These are phyloP conservation scores for Cryptococcus wingfieldii DNA, from an alignment of 1,284 basidiomycete genomes.

Conservation along the genomic window DNA sequence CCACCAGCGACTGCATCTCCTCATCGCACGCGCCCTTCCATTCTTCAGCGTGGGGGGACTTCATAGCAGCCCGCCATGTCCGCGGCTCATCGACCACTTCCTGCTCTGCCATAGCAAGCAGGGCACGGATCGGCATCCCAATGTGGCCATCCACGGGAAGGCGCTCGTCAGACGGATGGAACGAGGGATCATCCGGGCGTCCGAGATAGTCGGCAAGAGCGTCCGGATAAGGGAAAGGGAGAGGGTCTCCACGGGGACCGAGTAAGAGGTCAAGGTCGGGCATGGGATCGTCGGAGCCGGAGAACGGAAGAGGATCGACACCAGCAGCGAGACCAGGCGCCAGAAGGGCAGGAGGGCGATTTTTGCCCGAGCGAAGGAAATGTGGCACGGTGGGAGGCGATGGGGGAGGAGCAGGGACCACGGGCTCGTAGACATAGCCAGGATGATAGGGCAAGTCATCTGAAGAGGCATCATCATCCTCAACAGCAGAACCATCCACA, in stretches of 20 bases:
- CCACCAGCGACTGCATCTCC: constrained; percentile 11
- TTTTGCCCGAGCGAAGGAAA: too few relatives aligned
- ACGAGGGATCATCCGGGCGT: not conserved
- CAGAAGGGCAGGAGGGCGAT: too few relatives aligned
- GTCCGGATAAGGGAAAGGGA: too few relatives aligned
- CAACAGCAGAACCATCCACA: not conserved
- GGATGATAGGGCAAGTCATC: too few relatives aligned
- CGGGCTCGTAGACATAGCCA: too few relatives aligned
- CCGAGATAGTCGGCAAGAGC: not conserved
- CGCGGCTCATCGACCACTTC: not conserved
- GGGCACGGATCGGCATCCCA: not conserved
- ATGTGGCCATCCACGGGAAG: not conserved
- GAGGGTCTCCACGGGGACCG: too few relatives aligned
- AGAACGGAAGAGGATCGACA: too few relatives aligned
- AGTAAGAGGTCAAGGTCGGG: too few relatives aligned
- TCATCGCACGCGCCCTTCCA: constrained; percentile 13
- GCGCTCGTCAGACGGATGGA: not conserved
- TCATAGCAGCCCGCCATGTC: not conserved
- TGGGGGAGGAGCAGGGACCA: too few relatives aligned
- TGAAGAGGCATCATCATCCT: not conserved
- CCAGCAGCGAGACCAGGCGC: too few relatives aligned
- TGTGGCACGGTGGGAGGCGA: too few relatives aligned
- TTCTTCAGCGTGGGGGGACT: not conserved
- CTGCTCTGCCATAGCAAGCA: not conserved
- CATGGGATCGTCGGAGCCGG: too few relatives aligned